phyloP scores from a whole-genome alignment of 2,329 filamentous ascomycete genomes.

The Rosellinia necatrix region DNA sequence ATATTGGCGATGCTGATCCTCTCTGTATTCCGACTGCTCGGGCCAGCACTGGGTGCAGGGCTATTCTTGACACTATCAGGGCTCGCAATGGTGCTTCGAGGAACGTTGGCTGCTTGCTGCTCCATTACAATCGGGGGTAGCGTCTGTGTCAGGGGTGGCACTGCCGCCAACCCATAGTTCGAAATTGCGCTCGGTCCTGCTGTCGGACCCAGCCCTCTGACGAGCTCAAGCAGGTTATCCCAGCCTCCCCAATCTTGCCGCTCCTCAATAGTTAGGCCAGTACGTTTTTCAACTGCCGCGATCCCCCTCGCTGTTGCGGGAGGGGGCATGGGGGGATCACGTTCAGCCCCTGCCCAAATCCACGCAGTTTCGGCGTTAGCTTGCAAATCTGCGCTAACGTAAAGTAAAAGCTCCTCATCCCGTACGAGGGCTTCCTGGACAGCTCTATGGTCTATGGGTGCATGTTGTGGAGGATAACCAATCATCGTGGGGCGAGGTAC shows the following conservation, averaged over 20 bases:
- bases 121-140: slow-evolving; percentile 43
- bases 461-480: slow-evolving; percentile 34
- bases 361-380: slow-evolving; percentile 77
- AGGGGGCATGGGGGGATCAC: slow-evolving; percentile 42
- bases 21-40: slow-evolving; percentile 48
- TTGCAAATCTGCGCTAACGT: slow-evolving; percentile 85
- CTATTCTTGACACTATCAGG: slow-evolving; percentile 41
- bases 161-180: slow-evolving; percentile 30
- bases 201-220: slow-evolving; percentile 57
- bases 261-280: slow-evolving; percentile 60
- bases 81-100: slow-evolving; percentile 30
- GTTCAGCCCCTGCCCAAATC: slow-evolving; percentile 75
- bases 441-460: slow-evolving; percentile 30
- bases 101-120: slow-evolving; percentile 32
- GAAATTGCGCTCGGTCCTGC: slow-evolving; percentile 34
- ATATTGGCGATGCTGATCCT: slow-evolving; percentile 53
- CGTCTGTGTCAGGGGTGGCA: slow-evolving; percentile 33
- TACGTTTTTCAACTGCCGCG: slow-evolving; percentile 53
- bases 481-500: slow-evolving; percentile 36
- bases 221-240: slow-evolving; percentile 70
- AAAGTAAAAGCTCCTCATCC: slow-evolving; percentile 88
- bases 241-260: slow-evolving; percentile 78
- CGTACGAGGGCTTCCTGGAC: slow-evolving; percentile 49
- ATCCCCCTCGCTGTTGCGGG: slow-evolving; percentile 42
- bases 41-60: slow-evolving; percentile 34